Evolutionary conservation across 805 yeast genomes (phyloP), one percentile per base, ranked within the genome.

Genomic region (Nakazawaea populi): DNA sequence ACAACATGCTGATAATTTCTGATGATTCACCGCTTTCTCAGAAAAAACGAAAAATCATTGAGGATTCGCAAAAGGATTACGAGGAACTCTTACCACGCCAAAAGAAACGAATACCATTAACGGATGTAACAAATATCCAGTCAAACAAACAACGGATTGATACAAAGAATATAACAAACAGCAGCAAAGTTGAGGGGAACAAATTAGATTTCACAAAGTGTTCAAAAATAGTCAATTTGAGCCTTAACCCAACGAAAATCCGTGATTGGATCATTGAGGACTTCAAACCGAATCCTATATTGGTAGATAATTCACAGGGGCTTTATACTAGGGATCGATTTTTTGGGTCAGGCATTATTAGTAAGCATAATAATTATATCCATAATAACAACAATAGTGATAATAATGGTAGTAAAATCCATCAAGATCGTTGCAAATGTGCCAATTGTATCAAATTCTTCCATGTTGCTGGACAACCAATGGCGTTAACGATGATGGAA

Each of bases 191-290:
- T 34, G 12, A 18, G 29, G 38, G 29, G 14, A 32, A 31, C 14
- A 39, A n/a, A 10, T 38, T 38, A 43, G 30, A 31, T 18, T 37
- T 38, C 28, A 7, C 9, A 24, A 35, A 34, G 2, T 7, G n/a
- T 7, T 4, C 9, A 6, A 39, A 38, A 9, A 37, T 29, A 3
- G 24, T 64, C 5, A 63, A 69, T 47, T 47, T 67, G 3, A 54
- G 66, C 2, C 24, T 8, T 3, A 60, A 68, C 51, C 70, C 70
- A 3, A 31, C 35, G 9, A 52, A 60, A 2, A 51, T 57, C 4
- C 47, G 65, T 8, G 54, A 56, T 5, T 69, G 73, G 73, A 65
- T 61, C 54, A 64, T 69, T 2, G 72, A 67, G 50, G 72, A 69
- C 48, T 69, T 69, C 57, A 58, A 58, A 38, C 62, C 64, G 3